Percentiles rank a stretch among this genome's conserved stretches.
Evolutionary conservation across 2,329 filamentous ascomycete genomes (phyloP).

Genomic region (Pezicula radicicola): DNA sequence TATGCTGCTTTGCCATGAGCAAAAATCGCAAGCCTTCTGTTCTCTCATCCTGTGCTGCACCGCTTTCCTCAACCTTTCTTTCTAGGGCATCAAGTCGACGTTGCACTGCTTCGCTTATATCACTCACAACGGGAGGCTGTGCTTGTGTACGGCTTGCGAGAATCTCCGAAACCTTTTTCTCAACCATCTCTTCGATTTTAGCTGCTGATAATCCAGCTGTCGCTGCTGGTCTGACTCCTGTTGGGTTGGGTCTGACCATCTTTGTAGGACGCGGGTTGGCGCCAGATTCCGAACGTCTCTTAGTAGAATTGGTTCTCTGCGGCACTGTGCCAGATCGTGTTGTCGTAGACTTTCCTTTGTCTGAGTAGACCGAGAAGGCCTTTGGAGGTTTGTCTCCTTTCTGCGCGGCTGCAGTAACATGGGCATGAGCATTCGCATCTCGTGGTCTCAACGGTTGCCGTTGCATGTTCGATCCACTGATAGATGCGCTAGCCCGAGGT

Average conservation of each 20-base stretch:
- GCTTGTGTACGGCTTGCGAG: conserved; percentile 70
- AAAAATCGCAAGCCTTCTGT: conserved; percentile 82
- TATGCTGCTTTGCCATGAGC: conserved; percentile 89
- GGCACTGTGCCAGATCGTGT: conserved; percentile 22
- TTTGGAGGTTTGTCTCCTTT: conserved; percentile 74
- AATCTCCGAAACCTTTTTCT: conserved; percentile 87
- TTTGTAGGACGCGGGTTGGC: conserved; percentile 43
- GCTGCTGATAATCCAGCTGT: conserved; percentile 57
- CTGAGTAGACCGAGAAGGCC: conserved; percentile 82
- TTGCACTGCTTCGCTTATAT: conserved; percentile 75
- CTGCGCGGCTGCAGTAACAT: conserved; percentile 54
- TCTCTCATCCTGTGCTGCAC: conserved; percentile 64
- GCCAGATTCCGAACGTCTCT: conserved; percentile 26
- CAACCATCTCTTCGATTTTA: conserved; percentile 86
- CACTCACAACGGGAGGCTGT: conserved; percentile 40
- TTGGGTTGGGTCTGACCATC: conserved; percentile 34
- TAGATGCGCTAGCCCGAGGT: conserved; percentile 47
- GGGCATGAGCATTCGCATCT: conserved; percentile 58
- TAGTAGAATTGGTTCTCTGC: conserved; percentile 29
- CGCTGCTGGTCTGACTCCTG: conserved; percentile 31
- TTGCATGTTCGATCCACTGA: conserved; percentile 40
- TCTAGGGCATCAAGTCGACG: conserved; percentile 80
- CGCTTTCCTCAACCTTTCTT: conserved; percentile 74
- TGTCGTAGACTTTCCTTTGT: conserved; percentile 54
- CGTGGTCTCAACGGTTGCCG: conserved; percentile 80